These are phyloP conservation scores for Raffaelea arxii DNA, from an alignment of 2,329 filamentous ascomycete genomes.

Conservation along the genomic window DNA sequence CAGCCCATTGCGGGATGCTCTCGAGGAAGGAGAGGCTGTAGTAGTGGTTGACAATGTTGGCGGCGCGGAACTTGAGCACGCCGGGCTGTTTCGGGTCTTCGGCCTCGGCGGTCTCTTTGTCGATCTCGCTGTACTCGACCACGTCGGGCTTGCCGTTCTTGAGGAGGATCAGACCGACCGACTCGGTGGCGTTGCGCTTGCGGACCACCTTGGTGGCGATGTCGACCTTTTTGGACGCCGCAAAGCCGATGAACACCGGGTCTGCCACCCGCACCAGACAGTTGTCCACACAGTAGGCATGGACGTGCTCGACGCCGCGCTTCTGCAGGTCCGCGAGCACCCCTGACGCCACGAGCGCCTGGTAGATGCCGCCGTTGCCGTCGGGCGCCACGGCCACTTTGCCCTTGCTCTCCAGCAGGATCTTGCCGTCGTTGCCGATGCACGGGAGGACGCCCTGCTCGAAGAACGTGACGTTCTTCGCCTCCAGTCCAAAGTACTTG, in stretches of 20 bases:
- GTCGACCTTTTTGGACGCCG: conserved; percentile 78
- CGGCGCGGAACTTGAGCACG: conserved; percentile 89
- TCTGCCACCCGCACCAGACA: conserved; percentile 99
- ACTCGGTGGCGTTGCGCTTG: conserved; percentile 93
- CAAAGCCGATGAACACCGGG: conserved; percentile 89
- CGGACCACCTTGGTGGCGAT: conserved; percentile 99
- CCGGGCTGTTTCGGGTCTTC: conserved; percentile 70
- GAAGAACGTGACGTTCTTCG: conserved; percentile 84
- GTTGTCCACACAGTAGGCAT: conserved; percentile 98
- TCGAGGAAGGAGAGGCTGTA: conserved; percentile 93
- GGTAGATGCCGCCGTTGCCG: conserved; percentile 94
- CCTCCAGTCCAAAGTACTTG: conserved; percentile 79
- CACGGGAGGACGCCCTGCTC: conserved; percentile 96
- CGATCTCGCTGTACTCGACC: conserved; percentile 97
- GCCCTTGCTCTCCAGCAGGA: conserved; percentile 80
- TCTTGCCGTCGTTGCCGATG: conserved; percentile 96
- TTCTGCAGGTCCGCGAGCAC: conserved; percentile 81
- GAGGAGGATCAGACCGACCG: conserved; percentile 84
- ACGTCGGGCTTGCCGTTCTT: conserved; percentile 97
- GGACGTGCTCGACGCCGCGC: conserved; percentile 87
- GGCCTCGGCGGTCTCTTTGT: conserved; percentile 78
- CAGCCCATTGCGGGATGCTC: conserved; percentile 75
- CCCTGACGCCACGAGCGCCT: conserved; percentile 71
- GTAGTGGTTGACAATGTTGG: conserved; percentile 99
- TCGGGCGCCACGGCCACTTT: conserved; percentile 93